These are phyloP conservation scores for Acanthamoeba castellanii DNA, from an alignment of 208 protist species.

Conservation along the genomic window DNA sequence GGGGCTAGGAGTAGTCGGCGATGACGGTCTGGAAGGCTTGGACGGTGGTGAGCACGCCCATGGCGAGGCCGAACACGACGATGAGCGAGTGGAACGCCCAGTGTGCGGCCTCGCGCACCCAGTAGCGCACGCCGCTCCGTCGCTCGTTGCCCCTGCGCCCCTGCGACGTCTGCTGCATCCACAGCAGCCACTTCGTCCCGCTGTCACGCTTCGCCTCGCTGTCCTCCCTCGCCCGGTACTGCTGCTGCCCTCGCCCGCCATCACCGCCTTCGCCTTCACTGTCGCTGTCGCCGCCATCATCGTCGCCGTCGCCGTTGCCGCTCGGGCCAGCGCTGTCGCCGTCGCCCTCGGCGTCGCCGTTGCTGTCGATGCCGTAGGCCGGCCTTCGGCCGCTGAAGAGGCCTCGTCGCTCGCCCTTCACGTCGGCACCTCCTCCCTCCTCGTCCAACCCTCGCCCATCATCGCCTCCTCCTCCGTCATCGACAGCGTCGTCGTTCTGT, in stretches of 20 bases:
- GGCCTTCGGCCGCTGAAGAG: too few relatives aligned
- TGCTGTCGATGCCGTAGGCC: too few relatives aligned
- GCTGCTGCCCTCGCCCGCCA: background rate
- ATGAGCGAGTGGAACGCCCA: background rate
- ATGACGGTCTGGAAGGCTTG: slow-evolving; percentile 20
- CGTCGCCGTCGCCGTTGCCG: background rate
- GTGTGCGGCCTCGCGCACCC: background rate
- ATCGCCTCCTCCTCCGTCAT: background rate
- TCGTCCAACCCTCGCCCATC: background rate
- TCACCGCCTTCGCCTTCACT: background rate
- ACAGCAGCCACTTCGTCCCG: background rate
- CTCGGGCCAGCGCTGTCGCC: background rate
- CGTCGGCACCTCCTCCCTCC: background rate
- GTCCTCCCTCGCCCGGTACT: background rate
- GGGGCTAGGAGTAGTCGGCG: background rate
- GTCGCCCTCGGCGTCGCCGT: too few relatives aligned
- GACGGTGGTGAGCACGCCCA: slow-evolving; percentile 44
- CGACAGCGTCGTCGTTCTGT: background rate
- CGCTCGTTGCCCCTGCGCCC: background rate
- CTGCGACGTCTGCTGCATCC: background rate
- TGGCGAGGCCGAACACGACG: background rate
- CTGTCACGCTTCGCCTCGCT: background rate
- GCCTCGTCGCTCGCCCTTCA: background rate
- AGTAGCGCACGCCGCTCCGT: background rate
- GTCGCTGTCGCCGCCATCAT: background rate